Percentiles rank a stretch among this genome's conserved stretches.
phyloP scores from a whole-genome alignment of 345 rosid genomes.

The Kandelia obovata region DNA sequence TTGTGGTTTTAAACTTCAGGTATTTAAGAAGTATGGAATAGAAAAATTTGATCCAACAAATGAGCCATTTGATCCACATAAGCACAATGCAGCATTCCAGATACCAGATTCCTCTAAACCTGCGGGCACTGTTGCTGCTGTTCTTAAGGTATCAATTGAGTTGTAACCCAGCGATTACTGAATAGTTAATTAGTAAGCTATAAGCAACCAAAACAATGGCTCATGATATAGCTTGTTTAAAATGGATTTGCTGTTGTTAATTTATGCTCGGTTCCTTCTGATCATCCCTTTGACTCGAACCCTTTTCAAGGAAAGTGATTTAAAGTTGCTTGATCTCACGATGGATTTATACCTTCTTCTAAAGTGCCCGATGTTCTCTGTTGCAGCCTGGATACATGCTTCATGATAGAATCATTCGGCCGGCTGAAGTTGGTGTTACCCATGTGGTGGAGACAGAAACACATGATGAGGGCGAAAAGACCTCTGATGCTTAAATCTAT shows the following conservation, averaged over 20 bases:
- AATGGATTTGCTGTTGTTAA: too few species aligned
- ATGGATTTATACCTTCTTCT: too few species aligned
- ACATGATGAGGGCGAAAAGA: slow-evolving; percentile 14
- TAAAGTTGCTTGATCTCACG: too few species aligned
- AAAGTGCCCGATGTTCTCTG: too few species aligned
- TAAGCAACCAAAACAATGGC: too few species aligned
- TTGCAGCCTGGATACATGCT: slow-evolving; percentile 78
- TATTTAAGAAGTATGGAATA: slow-evolving; percentile 66
- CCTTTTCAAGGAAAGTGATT: too few species aligned
- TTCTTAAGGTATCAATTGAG: slow-evolving; percentile 57
- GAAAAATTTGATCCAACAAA: slow-evolving; percentile 69
- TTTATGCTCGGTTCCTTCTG: too few species aligned
- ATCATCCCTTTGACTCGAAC: too few species aligned
- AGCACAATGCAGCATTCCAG: slow-evolving; percentile 79
- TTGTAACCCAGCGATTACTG: too few species aligned
- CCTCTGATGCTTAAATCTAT: slow-evolving; percentile 35
- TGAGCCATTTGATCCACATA: slow-evolving; percentile 87
- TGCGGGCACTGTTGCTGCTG: slow-evolving; percentile 72
- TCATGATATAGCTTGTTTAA: too few species aligned
- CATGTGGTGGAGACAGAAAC: slow-evolving; percentile 38
- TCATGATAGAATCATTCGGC: slow-evolving; percentile 74
- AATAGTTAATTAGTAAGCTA: too few species aligned
- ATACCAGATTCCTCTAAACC: slow-evolving; percentile 84
- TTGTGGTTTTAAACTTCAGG: slow-evolving; percentile 36
- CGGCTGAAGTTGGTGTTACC: slow-evolving; percentile 96